Conservation (phyloP, 2,329 filamentous ascomycete species). For the Neurospora sp. region DNA sequence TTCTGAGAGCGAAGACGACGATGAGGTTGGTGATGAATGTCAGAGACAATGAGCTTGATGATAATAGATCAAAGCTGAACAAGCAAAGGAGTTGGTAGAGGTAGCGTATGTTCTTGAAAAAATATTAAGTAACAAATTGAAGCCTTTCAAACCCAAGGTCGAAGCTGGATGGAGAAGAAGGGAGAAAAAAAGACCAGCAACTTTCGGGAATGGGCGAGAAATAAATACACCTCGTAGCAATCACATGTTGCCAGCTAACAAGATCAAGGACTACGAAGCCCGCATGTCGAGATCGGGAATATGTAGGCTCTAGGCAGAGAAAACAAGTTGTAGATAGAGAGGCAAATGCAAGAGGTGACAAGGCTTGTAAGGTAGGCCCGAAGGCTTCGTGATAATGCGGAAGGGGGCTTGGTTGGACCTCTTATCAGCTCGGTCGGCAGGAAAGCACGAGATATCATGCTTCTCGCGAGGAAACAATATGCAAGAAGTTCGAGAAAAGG, state of each 20-base stretch:
- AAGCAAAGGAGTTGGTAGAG: not conserved
- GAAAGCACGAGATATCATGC: not conserved
- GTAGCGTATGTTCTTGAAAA: not conserved
- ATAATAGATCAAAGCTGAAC: not conserved
- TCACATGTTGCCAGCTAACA: not conserved
- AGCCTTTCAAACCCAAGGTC: not conserved
- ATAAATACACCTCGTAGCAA: not conserved
- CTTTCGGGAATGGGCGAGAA: not conserved
- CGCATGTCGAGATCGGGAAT: not conserved
- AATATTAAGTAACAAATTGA: not conserved
- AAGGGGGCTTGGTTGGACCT: not conserved
- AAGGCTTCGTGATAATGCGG: not conserved
- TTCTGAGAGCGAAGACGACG: not conserved
- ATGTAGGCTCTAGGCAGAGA: not conserved
- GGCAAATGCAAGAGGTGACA: not conserved
- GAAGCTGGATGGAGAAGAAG: not conserved
- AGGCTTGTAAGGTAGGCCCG: not conserved
- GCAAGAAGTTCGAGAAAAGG: not conserved
- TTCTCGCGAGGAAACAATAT: not conserved
- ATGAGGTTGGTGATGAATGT: not conserved
- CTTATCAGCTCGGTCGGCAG: not conserved
- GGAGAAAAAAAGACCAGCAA: not conserved
- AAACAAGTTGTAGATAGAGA: not conserved
- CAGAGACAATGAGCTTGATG: not conserved
- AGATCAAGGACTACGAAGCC: not conserved